phyloP scores from a whole-genome alignment of 2,329 filamentous ascomycete genomes.

The Escovopsis weberi region DNA sequence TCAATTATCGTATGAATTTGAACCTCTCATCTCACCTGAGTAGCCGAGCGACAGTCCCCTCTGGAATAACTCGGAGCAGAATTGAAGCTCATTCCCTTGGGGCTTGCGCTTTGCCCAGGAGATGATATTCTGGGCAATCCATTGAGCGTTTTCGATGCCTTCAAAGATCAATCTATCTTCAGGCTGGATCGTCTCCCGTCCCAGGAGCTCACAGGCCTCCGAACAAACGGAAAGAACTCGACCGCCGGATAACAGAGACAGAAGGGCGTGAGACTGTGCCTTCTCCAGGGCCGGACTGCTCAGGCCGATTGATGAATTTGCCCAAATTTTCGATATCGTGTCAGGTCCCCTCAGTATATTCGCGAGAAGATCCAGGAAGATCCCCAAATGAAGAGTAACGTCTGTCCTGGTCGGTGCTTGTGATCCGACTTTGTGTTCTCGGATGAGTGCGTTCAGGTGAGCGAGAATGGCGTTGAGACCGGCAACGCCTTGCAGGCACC shows the following conservation, averaged over 20 bases:
- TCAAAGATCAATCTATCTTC: constrained; percentile 45
- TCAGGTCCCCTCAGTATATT: constrained; percentile 24
- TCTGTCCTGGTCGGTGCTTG: constrained; percentile 26
- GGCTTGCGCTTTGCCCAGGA: constrained; percentile 22
- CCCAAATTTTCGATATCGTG: constrained; percentile 25
- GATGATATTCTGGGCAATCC: constrained; percentile 54
- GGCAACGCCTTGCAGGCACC: constrained; percentile 55
- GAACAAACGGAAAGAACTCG: constrained; percentile 35
- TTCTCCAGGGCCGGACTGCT: constrained; percentile 14
- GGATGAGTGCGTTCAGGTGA: constrained; percentile 49
- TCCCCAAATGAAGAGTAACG: constrained; percentile 27
- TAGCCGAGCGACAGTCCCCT: constrained; percentile 60
- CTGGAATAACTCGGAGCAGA: constrained; percentile 34
- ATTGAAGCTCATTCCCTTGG: constrained; percentile 20
- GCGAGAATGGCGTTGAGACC: constrained; percentile 65
- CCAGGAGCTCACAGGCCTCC: constrained; percentile 39
- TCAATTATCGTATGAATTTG: not conserved
- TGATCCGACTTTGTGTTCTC: constrained; percentile 28
- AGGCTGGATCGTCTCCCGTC: constrained; percentile 15
- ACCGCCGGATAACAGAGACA: constrained; percentile 32
- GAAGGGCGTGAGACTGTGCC: constrained; percentile 21
- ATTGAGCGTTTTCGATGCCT: constrained; percentile 49
- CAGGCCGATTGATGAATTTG: constrained; percentile 13
- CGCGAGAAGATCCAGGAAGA: constrained; percentile 30
- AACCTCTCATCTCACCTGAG: constrained; percentile 34